Percentiles rank a stretch among this genome's conserved stretches.
Conservation (phyloP, 176 grass and related monocot genomes). For the Zea mays region DNA sequence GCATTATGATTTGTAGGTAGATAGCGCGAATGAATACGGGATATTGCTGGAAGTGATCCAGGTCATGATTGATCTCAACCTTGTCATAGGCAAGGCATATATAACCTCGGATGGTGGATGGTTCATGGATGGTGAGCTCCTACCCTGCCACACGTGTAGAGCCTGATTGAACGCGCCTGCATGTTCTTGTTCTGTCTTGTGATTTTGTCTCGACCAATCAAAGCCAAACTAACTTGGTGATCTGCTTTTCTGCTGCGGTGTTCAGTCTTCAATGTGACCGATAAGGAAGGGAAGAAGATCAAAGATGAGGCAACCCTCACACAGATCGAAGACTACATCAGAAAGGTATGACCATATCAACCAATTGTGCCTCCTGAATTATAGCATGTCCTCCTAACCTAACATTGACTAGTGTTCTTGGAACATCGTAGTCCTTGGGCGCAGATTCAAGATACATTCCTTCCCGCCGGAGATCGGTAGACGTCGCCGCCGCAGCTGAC, state of each 20-base stretch:
- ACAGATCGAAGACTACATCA: slow-evolving; percentile 50
- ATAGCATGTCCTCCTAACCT: background rate
- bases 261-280: slow-evolving; percentile 77
- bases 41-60: slow-evolving; percentile 80
- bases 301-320: slow-evolving; percentile 39
- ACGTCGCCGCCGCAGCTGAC: slow-evolving; percentile 46
- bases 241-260: slow-evolving; percentile 11
- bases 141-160: too few species aligned
- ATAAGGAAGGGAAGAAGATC: slow-evolving; percentile 63
- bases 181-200: background rate
- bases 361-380: background rate
- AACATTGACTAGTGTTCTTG: background rate
- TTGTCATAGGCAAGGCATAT: slow-evolving; percentile 74
- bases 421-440: slow-evolving; percentile 56
- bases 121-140: slow-evolving; percentile 71
- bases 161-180: background rate
- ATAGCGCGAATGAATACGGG: slow-evolving; percentile 72
- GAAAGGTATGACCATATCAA: slow-evolving; percentile 42
- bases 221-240: background rate
- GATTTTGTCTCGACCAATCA: background rate
- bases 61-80: slow-evolving; percentile 74
- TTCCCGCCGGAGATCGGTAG: slow-evolving; percentile 52
- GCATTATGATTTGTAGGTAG: slow-evolving; percentile 45
- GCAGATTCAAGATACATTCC: slow-evolving; percentile 59
- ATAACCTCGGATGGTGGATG: slow-evolving; percentile 78